phyloP scores from a whole-genome alignment of 345 rosid species.

The Populus deltoides region DNA sequence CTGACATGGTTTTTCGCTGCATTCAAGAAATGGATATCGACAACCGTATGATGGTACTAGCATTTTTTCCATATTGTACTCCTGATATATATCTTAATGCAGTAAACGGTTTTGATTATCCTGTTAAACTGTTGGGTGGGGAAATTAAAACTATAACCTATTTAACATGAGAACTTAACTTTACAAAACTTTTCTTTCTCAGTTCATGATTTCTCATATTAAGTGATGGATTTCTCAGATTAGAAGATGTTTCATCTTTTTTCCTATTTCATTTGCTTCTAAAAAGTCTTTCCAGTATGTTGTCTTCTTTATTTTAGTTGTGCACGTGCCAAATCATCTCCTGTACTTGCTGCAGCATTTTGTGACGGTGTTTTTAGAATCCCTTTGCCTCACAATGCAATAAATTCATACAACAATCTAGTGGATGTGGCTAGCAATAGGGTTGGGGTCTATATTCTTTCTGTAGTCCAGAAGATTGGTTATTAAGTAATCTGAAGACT shows the following conservation, averaged over 20 bases:
- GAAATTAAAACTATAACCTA: too few relatives aligned
- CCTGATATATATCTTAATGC: not conserved
- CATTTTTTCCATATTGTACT: slow-evolving; percentile 2
- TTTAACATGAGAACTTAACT: not conserved
- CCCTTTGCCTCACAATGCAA: not conserved
- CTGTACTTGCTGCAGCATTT: not conserved
- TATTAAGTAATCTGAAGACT: not conserved
- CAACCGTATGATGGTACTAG: slow-evolving; percentile 84
- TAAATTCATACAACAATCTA: not conserved
- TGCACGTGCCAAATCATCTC: not conserved
- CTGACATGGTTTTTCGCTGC: slow-evolving; percentile 99
- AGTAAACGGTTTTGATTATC: not conserved
- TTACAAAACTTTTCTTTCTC: too few relatives aligned
- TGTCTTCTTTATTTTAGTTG: not conserved
- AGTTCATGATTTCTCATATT: too few relatives aligned
- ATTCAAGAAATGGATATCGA: slow-evolving; percentile 99
- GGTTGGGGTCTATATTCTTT: not conserved
- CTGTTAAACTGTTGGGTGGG: too few relatives aligned
- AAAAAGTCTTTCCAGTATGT: not conserved
- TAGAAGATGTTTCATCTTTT: not conserved
- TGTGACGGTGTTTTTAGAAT: not conserved
- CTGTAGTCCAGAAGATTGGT: not conserved
- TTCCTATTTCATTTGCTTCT: not conserved
- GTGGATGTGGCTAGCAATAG: too few relatives aligned
- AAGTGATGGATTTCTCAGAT: not conserved